phyloP scores from a whole-genome alignment of 768 basidiomycete genomes.

The Austroboletus eburneus region DNA sequence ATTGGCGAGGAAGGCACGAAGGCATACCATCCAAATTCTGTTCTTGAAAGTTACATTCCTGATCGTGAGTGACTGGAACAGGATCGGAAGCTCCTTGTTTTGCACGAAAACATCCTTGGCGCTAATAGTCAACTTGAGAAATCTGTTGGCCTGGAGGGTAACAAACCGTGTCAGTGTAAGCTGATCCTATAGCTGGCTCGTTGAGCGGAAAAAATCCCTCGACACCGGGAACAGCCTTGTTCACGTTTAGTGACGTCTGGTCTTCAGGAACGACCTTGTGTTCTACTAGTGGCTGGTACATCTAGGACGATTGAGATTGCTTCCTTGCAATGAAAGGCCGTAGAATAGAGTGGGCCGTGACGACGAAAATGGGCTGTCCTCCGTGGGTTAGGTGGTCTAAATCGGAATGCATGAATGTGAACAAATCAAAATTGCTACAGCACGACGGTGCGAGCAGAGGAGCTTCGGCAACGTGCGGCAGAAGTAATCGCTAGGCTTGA shows the following conservation, averaged over 20 bases:
- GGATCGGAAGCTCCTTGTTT: constrained; percentile 47
- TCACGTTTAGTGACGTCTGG: constrained; percentile 28
- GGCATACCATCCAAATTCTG: constrained; percentile 57
- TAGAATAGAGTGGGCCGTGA: too few relatives aligned
- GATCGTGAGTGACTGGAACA: constrained; percentile 67
- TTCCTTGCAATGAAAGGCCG: too few relatives aligned
- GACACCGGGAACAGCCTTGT: constrained; percentile 46
- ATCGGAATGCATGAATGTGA: too few relatives aligned
- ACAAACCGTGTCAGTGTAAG: constrained; percentile 24
- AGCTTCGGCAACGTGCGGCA: too few relatives aligned
- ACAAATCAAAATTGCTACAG: too few relatives aligned
- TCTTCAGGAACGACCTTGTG: background rate
- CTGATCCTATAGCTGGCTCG: constrained; percentile 51
- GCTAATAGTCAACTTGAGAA: background rate
- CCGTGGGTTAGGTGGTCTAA: too few relatives aligned
- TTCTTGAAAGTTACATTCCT: constrained; percentile 66
- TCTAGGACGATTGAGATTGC: background rate
- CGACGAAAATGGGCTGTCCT: too few relatives aligned
- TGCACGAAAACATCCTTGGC: constrained; percentile 38
- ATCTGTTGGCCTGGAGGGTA: background rate
- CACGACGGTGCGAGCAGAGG: too few relatives aligned
- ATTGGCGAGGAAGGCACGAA: background rate
- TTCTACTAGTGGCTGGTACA: background rate
- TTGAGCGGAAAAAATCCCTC: constrained; percentile 59
- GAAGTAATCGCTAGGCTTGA: too few relatives aligned